phyloP scores from a whole-genome alignment of 768 basidiomycete genomes.

The Polyporus arcularius region DNA sequence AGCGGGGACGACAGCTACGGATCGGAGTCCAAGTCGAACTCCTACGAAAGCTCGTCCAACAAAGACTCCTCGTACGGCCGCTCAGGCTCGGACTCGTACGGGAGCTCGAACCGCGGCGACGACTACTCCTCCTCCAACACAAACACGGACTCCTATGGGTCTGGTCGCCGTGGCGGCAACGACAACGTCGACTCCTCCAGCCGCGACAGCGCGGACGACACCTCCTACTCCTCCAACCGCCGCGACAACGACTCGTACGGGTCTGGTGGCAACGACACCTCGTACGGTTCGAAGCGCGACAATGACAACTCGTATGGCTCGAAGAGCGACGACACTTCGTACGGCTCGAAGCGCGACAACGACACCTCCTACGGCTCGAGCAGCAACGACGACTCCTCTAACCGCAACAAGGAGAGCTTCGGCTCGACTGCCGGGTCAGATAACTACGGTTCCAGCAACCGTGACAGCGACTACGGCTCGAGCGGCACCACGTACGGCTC shows the following conservation, averaged over 20 bases:
- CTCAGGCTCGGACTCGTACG: constrained; percentile 3
- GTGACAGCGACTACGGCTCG: background rate
- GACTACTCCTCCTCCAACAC: constrained; percentile 16
- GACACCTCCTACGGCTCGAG: constrained; percentile 8
- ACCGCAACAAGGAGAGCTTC: background rate
- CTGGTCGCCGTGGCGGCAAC: constrained; percentile 11
- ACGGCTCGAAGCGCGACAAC: constrained; percentile 5
- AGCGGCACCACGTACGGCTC: constrained; percentile 10
- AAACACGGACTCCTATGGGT: constrained; percentile 4
- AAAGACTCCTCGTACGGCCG: background rate
- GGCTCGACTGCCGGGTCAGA: background rate
- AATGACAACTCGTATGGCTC: constrained; percentile 8
- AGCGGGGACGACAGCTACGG: constrained; percentile 27
- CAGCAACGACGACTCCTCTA: constrained; percentile 9
- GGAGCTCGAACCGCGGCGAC: background rate
- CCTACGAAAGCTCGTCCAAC: constrained; percentile 3
- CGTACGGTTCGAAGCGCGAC: background rate
- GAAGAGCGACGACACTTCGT: constrained; percentile 10
- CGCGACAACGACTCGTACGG: constrained; percentile 3
- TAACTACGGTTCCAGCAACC: constrained; percentile 2
- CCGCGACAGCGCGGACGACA: constrained; percentile 10
- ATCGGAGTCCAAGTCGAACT: constrained; percentile 19
- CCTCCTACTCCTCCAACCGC: background rate
- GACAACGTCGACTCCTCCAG: background rate
- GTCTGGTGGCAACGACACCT: constrained; percentile 1